A percentile compares a stretch with the other conserved stretches of the same genome.
Evolutionary conservation across 2,329 filamentous ascomycete genomes (phyloP).

Genomic region (Colletotrichum sp.): DNA sequence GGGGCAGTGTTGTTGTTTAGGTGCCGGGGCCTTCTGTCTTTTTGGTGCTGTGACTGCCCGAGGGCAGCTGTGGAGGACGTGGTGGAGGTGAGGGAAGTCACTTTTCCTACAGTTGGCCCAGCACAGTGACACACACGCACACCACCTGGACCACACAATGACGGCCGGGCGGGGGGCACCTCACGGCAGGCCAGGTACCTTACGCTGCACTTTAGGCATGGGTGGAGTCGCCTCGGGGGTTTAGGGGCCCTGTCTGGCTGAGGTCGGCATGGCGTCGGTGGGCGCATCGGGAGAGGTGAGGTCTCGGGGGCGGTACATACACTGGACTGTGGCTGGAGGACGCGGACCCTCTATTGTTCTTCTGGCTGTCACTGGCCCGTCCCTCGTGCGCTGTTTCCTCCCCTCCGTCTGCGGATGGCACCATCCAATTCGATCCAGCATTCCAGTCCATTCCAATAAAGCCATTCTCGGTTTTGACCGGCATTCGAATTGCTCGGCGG

Average conservation of each 20-base stretch:
- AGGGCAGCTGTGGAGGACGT: background rate
- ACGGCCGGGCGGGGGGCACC: background rate
- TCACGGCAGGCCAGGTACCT: too few species aligned
- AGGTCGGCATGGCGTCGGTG: background rate
- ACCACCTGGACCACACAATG: background rate
- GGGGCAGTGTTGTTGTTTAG: background rate
- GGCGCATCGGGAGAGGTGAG: background rate
- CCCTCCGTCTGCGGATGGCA: background rate
- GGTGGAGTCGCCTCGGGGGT: background rate
- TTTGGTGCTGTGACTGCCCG: background rate
- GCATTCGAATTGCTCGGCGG: background rate
- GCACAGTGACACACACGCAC: background rate
- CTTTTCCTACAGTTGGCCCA: background rate
- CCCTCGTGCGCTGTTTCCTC: background rate
- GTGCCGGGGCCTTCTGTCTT: background rate
- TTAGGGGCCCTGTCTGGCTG: slow-evolving; percentile 7
- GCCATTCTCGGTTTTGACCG: background rate
- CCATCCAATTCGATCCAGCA: background rate
- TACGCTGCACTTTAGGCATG: background rate
- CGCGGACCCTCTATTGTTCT: background rate
- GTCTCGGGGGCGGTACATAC: background rate
- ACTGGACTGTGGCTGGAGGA: background rate
- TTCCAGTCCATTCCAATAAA: background rate
- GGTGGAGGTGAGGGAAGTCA: background rate
- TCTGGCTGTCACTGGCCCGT: background rate